Evolutionary conservation across 148 eudicot species (phyloP).

Genomic region (Silene latifolia): DNA sequence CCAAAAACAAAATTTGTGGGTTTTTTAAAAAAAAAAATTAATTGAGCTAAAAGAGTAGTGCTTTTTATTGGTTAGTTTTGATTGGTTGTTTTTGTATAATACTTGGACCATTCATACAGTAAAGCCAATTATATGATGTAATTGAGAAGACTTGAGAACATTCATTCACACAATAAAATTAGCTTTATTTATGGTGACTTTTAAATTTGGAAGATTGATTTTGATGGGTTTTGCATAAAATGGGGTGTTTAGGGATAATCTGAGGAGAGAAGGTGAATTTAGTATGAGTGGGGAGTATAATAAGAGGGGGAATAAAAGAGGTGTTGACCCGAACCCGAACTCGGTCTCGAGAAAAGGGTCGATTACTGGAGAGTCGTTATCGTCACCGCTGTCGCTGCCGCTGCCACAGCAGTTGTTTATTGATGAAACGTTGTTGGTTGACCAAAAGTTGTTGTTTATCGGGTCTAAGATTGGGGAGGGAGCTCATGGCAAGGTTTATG

Average conservation of each 20-base stretch:
- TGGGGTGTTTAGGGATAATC: slow-evolving; percentile 39
- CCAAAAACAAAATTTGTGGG: neutral
- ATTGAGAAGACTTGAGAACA: slow-evolving; percentile 18
- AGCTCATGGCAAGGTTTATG: slow-evolving; percentile 80
- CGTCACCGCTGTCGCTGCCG: slow-evolving; percentile 1
- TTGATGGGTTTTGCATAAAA: slow-evolving; percentile 15
- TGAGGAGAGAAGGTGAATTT: slow-evolving; percentile 26
- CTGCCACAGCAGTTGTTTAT: slow-evolving; percentile 35
- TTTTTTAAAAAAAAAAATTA: slow-evolving; percentile 12
- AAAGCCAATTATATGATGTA: slow-evolving; percentile 1
- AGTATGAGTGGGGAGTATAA: slow-evolving; percentile 30
- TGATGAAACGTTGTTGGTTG: slow-evolving; percentile 68
- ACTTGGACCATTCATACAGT: slow-evolving; percentile 9
- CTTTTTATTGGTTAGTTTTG: slow-evolving; percentile 4
- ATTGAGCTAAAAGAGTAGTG: slow-evolving; percentile 14
- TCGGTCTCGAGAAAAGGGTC: slow-evolving; percentile 44
- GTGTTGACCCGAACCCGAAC: slow-evolving; percentile 32
- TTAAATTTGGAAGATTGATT: slow-evolving; percentile 6
- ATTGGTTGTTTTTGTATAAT: slow-evolving; percentile 19
- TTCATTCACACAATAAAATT: slow-evolving; percentile 1
- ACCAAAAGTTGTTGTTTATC: slow-evolving; percentile 69
- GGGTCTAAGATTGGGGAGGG: slow-evolving; percentile 85
- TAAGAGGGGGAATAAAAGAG: slow-evolving; percentile 39
- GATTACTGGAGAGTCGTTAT: slow-evolving; percentile 18
- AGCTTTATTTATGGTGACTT: slow-evolving; percentile 3